These are phyloP conservation scores for Stenogyne calaminthoides DNA, from an alignment of 305 asterid genomes.

Conservation along the genomic window DNA sequence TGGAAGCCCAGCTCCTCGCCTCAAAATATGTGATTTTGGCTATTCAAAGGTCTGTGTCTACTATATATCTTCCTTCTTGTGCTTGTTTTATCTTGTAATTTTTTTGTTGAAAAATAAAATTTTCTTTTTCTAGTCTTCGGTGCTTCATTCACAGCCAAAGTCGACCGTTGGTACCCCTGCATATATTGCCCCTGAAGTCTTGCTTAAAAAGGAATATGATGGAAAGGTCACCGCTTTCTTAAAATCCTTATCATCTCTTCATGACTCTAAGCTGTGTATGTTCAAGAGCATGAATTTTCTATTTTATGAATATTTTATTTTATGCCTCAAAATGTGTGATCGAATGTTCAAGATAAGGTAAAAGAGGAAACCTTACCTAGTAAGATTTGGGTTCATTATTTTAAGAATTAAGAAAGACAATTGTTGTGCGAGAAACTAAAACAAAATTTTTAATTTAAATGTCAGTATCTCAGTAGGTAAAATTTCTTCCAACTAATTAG, in stretches of 20 bases:
- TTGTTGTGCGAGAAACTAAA: neutral
- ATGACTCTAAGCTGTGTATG: neutral
- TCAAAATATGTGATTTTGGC: conserved; percentile 95
- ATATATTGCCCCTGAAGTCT: conserved; percentile 95
- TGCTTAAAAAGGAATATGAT: conserved; percentile 92
- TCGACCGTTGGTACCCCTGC: conserved; percentile 99
- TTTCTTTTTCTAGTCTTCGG: conserved; percentile 68
- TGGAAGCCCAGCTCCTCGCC: conserved; percentile 93
- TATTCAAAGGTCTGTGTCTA: conserved; percentile 88
- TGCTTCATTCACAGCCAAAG: conserved; percentile 98
- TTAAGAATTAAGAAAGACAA: neutral
- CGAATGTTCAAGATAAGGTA: neutral
- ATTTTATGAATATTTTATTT: neutral
- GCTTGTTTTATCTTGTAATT: neutral
- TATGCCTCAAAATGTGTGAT: neutral
- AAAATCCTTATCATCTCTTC: neutral
- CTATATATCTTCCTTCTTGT: neutral
- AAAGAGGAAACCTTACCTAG: neutral
- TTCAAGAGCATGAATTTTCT: neutral
- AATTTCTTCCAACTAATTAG: no score
- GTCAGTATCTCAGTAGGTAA: neutral
- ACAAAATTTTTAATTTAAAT: neutral
- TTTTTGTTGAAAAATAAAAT: no score
- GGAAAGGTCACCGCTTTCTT: conserved; percentile 65
- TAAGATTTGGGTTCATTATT: neutral